Evolutionary conservation across 805 yeast species (phyloP).

Genomic region (Saturnispora serradocipensis): DNA sequence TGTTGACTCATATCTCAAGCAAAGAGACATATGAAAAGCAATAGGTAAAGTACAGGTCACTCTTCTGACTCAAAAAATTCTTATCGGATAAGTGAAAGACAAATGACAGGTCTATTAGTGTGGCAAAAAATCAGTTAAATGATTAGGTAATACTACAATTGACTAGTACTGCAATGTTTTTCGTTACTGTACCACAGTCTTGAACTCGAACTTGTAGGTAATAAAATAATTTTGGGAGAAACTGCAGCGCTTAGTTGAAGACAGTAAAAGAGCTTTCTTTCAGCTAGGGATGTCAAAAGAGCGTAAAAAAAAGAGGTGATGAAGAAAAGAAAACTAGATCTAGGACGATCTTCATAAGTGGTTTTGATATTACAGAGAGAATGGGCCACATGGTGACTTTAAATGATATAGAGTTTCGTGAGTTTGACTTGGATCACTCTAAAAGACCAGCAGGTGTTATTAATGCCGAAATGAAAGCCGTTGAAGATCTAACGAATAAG

Average conservation of each 20-base stretch:
- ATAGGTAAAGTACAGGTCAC: background rate
- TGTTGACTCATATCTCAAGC: background rate
- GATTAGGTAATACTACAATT: background rate
- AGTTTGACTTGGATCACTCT: background rate
- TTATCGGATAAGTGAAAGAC: background rate
- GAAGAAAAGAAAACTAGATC: background rate
- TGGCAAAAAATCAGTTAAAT: background rate
- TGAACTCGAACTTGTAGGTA: background rate
- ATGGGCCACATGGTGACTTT: slow-evolving; percentile 2
- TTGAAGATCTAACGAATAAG: slow-evolving; percentile 50
- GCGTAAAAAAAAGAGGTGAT: background rate
- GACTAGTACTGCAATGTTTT: background rate
- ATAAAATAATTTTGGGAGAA: background rate
- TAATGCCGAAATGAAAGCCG: slow-evolving; percentile 37
- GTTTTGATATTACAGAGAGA: background rate
- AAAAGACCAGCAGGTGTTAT: slow-evolving; percentile 11
- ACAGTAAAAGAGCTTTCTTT: background rate
- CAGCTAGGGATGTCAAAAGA: background rate
- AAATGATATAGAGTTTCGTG: slow-evolving; percentile 5
- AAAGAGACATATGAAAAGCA: background rate
- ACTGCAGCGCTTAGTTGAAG: background rate
- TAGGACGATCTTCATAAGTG: background rate
- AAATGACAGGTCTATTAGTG: background rate
- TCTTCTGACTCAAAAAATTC: background rate
- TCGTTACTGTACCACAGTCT: background rate